Conservation (phyloP, 1,139 yeast genomes). For the Diutina scorzettiae region DNA sequence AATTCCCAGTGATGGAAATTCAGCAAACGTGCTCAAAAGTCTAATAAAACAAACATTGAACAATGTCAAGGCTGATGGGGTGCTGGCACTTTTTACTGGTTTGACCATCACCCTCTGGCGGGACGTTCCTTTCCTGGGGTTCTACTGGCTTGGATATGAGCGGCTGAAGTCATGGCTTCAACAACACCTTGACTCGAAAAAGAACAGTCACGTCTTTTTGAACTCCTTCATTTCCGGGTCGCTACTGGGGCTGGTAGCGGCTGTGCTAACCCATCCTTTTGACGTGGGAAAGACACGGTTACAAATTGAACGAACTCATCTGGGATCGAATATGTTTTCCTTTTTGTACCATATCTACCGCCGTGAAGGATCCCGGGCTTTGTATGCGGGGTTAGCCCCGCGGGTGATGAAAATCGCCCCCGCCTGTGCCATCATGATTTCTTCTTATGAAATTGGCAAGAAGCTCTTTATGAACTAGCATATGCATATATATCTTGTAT, state of each 20-base stretch:
- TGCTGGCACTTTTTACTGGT: slow-evolving; percentile 66
- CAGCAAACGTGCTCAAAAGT: slow-evolving; percentile 23
- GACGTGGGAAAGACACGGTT: slow-evolving; percentile 94
- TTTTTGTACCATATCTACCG: slow-evolving; percentile 49
- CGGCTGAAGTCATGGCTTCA: slow-evolving; percentile 19
- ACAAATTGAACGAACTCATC: slow-evolving; percentile 38
- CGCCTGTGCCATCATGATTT: slow-evolving; percentile 96
- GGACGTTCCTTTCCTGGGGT: slow-evolving; percentile 93
- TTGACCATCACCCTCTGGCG: slow-evolving; percentile 84
- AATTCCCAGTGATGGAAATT: slow-evolving; percentile 36
- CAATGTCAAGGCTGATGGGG: slow-evolving; percentile 48
- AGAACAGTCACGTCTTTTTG: slow-evolving; percentile 45
- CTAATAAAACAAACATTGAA: slow-evolving; percentile 44
- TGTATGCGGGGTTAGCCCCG: slow-evolving; percentile 78
- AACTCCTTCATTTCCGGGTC: slow-evolving; percentile 81
- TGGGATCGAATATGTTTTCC: slow-evolving; percentile 36
- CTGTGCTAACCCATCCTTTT: slow-evolving; percentile 81
- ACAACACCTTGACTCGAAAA: slow-evolving; percentile 13
- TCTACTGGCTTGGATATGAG: slow-evolving; percentile 88
- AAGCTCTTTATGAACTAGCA: slow-evolving; percentile 30
- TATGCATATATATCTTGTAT: neutral
- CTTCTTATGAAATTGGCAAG: slow-evolving; percentile 87
- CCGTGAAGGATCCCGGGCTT: slow-evolving; percentile 65
- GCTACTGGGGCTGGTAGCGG: slow-evolving; percentile 75
- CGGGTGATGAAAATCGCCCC: slow-evolving; percentile 89